Percentiles rank a stretch among this genome's conserved stretches.
These are phyloP conservation scores for Hamamelis virginiana DNA, from an alignment of 164 flowering plant species.

Conservation along the genomic window DNA sequence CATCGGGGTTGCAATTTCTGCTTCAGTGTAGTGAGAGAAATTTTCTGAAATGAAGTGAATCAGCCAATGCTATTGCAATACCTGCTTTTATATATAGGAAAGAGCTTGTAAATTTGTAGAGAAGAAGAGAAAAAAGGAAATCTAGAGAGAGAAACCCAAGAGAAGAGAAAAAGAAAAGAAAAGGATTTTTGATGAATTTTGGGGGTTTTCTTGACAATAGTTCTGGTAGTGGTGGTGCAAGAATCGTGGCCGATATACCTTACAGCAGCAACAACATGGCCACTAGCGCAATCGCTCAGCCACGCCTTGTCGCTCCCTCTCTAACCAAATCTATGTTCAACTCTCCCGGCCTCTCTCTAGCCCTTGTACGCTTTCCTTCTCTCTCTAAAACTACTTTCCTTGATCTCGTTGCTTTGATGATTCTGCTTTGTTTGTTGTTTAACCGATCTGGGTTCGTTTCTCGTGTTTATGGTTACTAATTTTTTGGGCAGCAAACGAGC, in stretches of 20 bases:
- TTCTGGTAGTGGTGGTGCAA: slow-evolving; percentile 46
- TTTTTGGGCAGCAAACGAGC: slow-evolving; percentile 52
- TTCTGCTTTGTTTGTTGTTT: slow-evolving; percentile 2
- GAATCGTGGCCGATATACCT: slow-evolving; percentile 54
- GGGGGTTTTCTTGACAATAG: slow-evolving; percentile 79
- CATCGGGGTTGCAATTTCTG: neutral
- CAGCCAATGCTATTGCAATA: neutral
- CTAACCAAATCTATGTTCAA: slow-evolving; percentile 72
- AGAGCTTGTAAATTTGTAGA: slow-evolving; percentile 8
- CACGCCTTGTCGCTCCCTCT: slow-evolving; percentile 49
- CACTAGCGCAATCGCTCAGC: slow-evolving; percentile 58
- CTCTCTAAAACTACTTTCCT: neutral
- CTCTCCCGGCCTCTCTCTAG: slow-evolving; percentile 95
- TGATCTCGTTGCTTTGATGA: neutral
- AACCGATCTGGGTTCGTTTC: slow-evolving; percentile 8
- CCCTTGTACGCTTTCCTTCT: slow-evolving; percentile 51
- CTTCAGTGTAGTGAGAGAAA: neutral
- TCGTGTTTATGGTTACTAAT: neutral
- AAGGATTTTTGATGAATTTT: slow-evolving; percentile 71
- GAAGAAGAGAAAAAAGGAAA: neutral
- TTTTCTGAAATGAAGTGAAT: neutral
- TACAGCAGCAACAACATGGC: slow-evolving; percentile 56
- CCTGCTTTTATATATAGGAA: neutral
- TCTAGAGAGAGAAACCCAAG: neutral
- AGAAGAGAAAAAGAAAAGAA: slow-evolving; percentile 1